Evolutionary conservation across 2,329 filamentous ascomycete genomes (phyloP), one percentile per base, ranked within the genome.

Genomic region (Pseudogymnoascus sp.): DNA sequence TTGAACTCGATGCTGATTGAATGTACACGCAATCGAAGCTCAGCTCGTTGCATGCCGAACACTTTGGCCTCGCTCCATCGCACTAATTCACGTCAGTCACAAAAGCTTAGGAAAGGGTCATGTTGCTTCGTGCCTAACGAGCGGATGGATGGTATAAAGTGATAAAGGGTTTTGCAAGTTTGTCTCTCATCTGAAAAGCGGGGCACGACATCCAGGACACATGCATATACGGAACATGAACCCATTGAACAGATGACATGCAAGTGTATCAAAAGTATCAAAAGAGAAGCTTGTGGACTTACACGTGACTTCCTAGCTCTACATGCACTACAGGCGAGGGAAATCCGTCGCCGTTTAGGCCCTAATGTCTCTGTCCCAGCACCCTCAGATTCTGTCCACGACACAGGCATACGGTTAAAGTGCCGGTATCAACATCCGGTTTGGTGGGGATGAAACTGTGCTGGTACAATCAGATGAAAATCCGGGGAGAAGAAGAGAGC

Each of bases 21-120:
- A 73, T 72, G 68, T 81, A 81, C 33, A 74, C 68, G 66, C 78
- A 81, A 8, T 79, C 77, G 62, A 77, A 77, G 6, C 74, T 75
- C 31, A 78, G 70, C 35, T 76, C 73, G 14, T 64, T 66, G 62
- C 78, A 80, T 24, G 73, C 70, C n/a, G 74, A 75, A 65, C 78
- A 80, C 46, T 73, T 73, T 11, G 78, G 78, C 19, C 75, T 72
- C 10, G 66, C 66, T 10, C 78, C 78, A 70, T 80, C 77, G 62
- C 78, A 81, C 71, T 78, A 66, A 24, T 70, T 70, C 40, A 59
- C 28, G 16, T 63, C 12, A 59, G 61, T 63, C 33, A 65, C 60
- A 40, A 56, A 37, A 40, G 11, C 16, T 35, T 16, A 40, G 37
- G n/a, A 19, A 16, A 40, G n/a, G 37, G n/a, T 8, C 26, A 33